Evolutionary conservation across 2,329 filamentous ascomycete genomes (phyloP), one percentile per base, ranked within the genome.

Genomic region (Aspergillus pseudonomiae): DNA sequence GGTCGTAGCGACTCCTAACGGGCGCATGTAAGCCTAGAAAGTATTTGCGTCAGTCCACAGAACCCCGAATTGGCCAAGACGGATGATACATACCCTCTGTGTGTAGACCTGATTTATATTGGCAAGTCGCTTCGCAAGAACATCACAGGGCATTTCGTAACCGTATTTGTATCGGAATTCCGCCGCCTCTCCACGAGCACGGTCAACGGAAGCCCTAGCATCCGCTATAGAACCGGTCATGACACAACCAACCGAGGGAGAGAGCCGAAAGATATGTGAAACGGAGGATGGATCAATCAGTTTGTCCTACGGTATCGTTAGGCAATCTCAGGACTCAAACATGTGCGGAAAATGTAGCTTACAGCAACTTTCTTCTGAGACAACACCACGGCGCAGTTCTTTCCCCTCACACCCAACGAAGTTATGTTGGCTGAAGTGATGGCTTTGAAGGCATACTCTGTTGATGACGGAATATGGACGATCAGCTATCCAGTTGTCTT

Each of bases 401-500:
- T 99, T 81, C 95, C 95, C 77, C 93, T 88, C 71, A 99, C 89
- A 73, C 95, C 95, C 79, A 99, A 88, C 66, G 95, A 95, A 86
- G 96, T 99, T 84, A 99, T 98, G 82, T 98, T 98, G 72, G 95
- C 95, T 66, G 95, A 94, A 72, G 95, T 99, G 82, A 99, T 99
- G 64, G 95, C 95, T 85, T 99, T 99, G 89, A 99, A 99, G 74
- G 95, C 95, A 94, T 99, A 99, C 87, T 99, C 95, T 98, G 78
- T 73, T 69, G 46, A 58, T 60, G 66, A 72, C 50, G 65, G 68
- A 67, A 71, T 57, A 67, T 54, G 30, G 59, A 61, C 63, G 46
- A 71, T 79, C 64, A 78, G 76, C 74, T 10, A 52, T 32, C 28
- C 61, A 68, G 67, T 64, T 61, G 57, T 61, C 55, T 69, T 68